Evolutionary conservation across 2,329 filamentous ascomycete genomes (phyloP).

Genomic region (Scedosporium dehoogii): DNA sequence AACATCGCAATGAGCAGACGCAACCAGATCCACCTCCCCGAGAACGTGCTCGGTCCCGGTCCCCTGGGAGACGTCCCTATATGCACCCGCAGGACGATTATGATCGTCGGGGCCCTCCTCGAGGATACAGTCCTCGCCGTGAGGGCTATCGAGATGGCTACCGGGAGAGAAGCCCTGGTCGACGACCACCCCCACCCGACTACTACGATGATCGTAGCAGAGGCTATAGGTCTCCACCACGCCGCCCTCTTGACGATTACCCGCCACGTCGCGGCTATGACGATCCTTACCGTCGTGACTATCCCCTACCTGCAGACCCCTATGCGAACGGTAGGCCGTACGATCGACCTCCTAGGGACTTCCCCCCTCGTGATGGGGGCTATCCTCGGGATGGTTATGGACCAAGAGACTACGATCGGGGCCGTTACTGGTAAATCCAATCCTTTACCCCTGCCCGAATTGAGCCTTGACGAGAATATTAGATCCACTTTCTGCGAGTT

Average conservation of each 20-base stretch:
- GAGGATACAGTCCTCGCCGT: conserved; percentile 76
- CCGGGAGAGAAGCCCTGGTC: conserved; percentile 76
- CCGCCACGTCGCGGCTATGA: conserved; percentile 59
- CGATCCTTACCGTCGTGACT: conserved; percentile 65
- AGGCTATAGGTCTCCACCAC: conserved; percentile 67
- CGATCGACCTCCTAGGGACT: conserved; percentile 42
- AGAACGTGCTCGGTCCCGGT: conserved; percentile 71
- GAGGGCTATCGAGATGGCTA: conserved; percentile 60
- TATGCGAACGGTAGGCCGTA: conserved; percentile 50
- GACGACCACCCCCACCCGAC: conserved; percentile 34
- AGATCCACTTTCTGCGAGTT: not conserved
- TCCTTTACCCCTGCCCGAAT: not conserved
- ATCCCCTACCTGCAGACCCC: conserved; percentile 52
- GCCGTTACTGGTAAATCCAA: conserved; percentile 35
- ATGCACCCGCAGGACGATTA: conserved; percentile 68
- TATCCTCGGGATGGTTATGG: conserved; percentile 34
- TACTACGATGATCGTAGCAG: conserved; percentile 80
- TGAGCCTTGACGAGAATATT: not conserved
- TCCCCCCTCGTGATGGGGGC: conserved; percentile 38
- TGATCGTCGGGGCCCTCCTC: conserved; percentile 64
- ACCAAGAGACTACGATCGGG: conserved; percentile 38
- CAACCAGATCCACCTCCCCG: conserved; percentile 66
- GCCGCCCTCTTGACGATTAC: conserved; percentile 72
- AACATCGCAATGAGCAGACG: conserved; percentile 37
- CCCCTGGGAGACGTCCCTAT: conserved; percentile 55